Evolutionary conservation across 345 rosid species (phyloP).

Genomic region (Nephelium lappaceum): DNA sequence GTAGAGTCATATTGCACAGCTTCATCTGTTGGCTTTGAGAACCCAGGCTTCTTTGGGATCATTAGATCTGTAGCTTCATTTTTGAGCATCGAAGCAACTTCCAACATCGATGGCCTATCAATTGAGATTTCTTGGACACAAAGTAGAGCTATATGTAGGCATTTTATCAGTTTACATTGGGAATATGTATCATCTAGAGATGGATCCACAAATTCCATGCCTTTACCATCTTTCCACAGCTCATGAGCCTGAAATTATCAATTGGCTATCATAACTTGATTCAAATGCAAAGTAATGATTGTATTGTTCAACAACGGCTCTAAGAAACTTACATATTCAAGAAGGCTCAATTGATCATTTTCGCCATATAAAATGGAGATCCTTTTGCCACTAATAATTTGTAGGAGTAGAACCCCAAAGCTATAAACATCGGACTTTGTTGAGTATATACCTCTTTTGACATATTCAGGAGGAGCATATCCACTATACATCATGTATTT

Average conservation of each 20-base stretch:
- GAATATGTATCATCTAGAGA: too few species aligned
- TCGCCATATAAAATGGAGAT: neutral
- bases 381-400: conserved; percentile 2
- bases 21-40: conserved; percentile 7
- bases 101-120: too few species aligned
- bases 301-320: too few species aligned
- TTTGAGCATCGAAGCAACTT: neutral
- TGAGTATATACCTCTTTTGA: neutral
- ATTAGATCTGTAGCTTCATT: conserved; percentile 13
- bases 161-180: too few species aligned
- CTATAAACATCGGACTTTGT: conserved; percentile 26
- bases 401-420: conserved; percentile 36
- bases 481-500: neutral
- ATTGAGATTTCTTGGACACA: too few species aligned
- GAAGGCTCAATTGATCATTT: neutral
- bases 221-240: too few species aligned
- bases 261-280: too few species aligned
- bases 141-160: too few species aligned
- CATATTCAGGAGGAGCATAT: neutral
- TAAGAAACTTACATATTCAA: neutral
- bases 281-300: too few species aligned
- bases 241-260: too few species aligned
- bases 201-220: too few species aligned
- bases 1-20: neutral
- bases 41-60: conserved; percentile 30